Percentiles rank a stretch among this genome's conserved stretches.
phyloP scores from a whole-genome alignment of 2,329 filamentous ascomycete genomes.

The Aspergillus intermedius region DNA sequence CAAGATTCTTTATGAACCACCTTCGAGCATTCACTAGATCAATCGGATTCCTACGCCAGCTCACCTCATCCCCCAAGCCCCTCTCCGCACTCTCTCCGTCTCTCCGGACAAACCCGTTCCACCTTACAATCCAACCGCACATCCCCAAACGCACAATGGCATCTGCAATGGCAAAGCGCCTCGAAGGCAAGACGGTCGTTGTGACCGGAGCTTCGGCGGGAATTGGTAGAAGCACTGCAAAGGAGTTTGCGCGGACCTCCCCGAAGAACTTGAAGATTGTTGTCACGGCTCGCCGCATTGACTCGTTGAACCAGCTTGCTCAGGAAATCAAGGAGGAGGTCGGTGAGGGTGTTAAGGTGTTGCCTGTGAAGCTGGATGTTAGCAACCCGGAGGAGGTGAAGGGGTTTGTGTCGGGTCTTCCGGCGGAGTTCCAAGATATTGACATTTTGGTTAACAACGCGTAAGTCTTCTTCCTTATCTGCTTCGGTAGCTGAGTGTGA shows the following conservation, averaged over 20 bases:
- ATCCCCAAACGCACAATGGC: slow-evolving; percentile 48
- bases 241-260: slow-evolving; percentile 85
- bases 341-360: slow-evolving; percentile 71
- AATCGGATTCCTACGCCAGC: slow-evolving; percentile 17
- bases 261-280: slow-evolving; percentile 75
- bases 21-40: slow-evolving; percentile 17
- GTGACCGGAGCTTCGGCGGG: slow-evolving; percentile 91
- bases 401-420: slow-evolving; percentile 65
- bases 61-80: slow-evolving; percentile 7
- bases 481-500: neutral
- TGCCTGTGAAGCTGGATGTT: slow-evolving; percentile 80
- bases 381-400: slow-evolving; percentile 69
- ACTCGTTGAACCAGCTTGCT: slow-evolving; percentile 69
- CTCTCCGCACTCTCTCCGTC: slow-evolving; percentile 14
- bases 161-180: slow-evolving; percentile 69
- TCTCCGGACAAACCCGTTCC: slow-evolving; percentile 11
- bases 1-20: slow-evolving; percentile 21
- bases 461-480: slow-evolving; percentile 59
- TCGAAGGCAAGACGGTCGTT: slow-evolving; percentile 85
- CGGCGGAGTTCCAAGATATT: slow-evolving; percentile 75
- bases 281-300: slow-evolving; percentile 78
- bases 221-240: slow-evolving; percentile 68
- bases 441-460: slow-evolving; percentile 94
- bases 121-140: slow-evolving; percentile 12
- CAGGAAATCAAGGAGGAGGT: slow-evolving; percentile 69